Evolutionary conservation across 1,139 yeast species (phyloP).

Genomic region (Oligophagozyma castellii): DNA sequence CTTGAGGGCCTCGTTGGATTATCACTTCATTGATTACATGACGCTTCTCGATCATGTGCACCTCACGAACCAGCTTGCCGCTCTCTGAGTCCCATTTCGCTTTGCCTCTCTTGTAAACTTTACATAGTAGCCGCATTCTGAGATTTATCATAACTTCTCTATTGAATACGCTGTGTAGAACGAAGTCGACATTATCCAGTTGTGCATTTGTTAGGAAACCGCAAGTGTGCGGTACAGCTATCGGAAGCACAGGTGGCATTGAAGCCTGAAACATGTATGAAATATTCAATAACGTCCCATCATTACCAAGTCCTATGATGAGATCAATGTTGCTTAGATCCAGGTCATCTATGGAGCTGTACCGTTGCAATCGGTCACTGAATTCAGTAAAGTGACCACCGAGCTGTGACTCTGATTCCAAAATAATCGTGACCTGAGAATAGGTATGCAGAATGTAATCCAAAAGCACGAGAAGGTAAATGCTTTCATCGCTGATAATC

Average conservation of each 20-base stretch:
- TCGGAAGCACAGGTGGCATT: constrained; percentile 78
- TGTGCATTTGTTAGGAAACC: constrained; percentile 73
- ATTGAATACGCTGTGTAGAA: constrained; percentile 41
- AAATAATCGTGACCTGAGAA: no score
- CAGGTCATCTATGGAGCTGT: no score
- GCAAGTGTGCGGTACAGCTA: constrained; percentile 65
- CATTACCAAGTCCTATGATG: constrained; percentile 76
- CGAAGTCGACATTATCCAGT: constrained; percentile 52
- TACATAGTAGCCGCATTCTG: constrained; percentile 70
- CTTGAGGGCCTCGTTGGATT: constrained; percentile 80
- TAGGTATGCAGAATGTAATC: no score
- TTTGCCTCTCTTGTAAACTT: constrained; percentile 30
- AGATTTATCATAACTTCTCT: constrained; percentile 65
- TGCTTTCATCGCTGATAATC: no score
- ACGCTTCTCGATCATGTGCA: constrained; percentile 51
- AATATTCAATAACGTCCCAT: constrained; percentile 75
- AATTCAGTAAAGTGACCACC: no score
- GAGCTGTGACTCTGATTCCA: no score
- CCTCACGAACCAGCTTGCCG: constrained; percentile 30
- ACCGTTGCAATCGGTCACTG: no score
- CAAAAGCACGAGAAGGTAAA: no score
- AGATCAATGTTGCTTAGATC: no score
- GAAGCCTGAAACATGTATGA: constrained; percentile 65
- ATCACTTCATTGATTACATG: constrained; percentile 78
- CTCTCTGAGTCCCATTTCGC: constrained; percentile 10